Percentiles rank a stretch among this genome's conserved stretches.
phyloP scores from a whole-genome alignment of 1,284 basidiomycete genomes.

The Rhodotorula sp. region DNA sequence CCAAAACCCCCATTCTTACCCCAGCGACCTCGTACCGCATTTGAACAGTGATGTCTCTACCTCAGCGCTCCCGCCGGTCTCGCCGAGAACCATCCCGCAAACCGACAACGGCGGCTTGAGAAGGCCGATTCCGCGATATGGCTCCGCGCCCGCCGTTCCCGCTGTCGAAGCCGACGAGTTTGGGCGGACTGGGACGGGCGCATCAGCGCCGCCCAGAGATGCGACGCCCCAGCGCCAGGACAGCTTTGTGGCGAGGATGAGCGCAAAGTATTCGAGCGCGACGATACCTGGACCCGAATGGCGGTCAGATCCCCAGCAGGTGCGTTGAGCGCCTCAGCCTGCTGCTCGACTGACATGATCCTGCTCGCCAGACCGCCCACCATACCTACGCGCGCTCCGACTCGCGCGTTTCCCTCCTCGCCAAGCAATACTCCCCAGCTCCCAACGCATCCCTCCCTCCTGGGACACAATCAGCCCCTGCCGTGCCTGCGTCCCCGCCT shows the following conservation, averaged over 20 bases:
- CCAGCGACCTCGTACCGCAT: no score
- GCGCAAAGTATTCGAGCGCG: not conserved
- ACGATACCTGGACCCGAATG: not conserved
- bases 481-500: not conserved
- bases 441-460: not conserved
- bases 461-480: no score
- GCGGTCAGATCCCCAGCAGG: not conserved
- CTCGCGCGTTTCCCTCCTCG: conserved; percentile 29
- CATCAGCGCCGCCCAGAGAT: no score
- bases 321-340: no score
- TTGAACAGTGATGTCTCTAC: not conserved
- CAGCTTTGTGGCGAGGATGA: conserved; percentile 16
- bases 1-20: no score
- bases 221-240: not conserved
- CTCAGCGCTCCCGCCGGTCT: not conserved
- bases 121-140: conserved; percentile 8
- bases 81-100: not conserved
- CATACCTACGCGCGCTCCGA: conserved; percentile 1
- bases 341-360: not conserved
- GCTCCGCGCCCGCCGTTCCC: not conserved
- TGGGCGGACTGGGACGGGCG: not conserved
- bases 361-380: not conserved
- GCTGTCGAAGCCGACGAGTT: not conserved
- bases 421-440: conserved; percentile 27
- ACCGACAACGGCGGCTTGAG: not conserved